phyloP scores from a whole-genome alignment of 495 filamentous ascomycete genomes.

The Hypoxylon subgilvum region DNA sequence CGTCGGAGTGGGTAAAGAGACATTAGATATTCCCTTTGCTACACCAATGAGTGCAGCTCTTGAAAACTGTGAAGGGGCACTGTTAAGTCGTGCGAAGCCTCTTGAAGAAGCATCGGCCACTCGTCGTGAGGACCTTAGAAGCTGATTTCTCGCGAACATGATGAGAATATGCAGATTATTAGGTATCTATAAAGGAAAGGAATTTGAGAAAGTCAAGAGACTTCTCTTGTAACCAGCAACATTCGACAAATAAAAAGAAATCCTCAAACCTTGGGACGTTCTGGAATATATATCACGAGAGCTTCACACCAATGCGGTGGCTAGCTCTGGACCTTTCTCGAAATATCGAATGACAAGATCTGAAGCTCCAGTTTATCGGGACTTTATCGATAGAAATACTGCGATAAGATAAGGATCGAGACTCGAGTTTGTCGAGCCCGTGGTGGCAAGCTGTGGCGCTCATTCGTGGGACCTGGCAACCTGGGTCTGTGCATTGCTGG shows the following conservation, averaged over 20 bases:
- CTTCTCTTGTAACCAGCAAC: constrained; percentile 16
- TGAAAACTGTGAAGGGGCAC: constrained; percentile 36
- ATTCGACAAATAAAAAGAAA: constrained; percentile 14
- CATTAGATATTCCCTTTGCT: constrained; percentile 16
- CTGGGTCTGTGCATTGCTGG: too few species aligned
- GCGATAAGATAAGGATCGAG: constrained; percentile 6
- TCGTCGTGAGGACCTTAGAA: constrained; percentile 46
- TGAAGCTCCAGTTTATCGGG: constrained; percentile 25
- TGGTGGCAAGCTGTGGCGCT: constrained; percentile 16
- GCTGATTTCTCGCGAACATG: constrained; percentile 50
- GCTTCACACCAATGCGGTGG: constrained; percentile 17
- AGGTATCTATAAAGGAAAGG: not conserved
- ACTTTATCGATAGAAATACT: constrained; percentile 19
- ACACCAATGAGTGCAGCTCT: constrained; percentile 28
- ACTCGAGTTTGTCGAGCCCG: not conserved
- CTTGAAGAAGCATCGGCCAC: constrained; percentile 44
- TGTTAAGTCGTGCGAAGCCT: constrained; percentile 28
- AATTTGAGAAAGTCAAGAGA: constrained; percentile 15
- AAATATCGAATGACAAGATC: constrained; percentile 26
- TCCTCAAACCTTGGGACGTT: constrained; percentile 2
- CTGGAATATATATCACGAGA: constrained; percentile 30
- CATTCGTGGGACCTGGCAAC: too few species aligned
- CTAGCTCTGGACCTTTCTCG: constrained; percentile 33
- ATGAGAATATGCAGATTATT: constrained; percentile 1
- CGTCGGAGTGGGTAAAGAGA: constrained; percentile 37